Percentiles rank a stretch among this genome's conserved stretches.
Evolutionary conservation across 1,284 basidiomycete species (phyloP).

Genomic region (Pyrrhoderma noxium): DNA sequence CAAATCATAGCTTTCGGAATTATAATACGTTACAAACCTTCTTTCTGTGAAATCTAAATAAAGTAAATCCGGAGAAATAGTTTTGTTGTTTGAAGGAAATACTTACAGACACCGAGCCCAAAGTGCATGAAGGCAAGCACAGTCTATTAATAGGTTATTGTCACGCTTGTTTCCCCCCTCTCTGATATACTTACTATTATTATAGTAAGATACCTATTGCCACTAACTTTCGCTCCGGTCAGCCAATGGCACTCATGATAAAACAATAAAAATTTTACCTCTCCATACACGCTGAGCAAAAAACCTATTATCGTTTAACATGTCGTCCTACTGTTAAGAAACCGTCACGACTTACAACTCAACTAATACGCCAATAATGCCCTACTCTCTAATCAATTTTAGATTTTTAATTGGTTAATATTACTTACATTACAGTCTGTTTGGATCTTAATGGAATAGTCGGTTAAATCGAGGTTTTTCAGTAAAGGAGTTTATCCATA

Average conservation of each 20-base stretch:
- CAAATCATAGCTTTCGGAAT: not conserved
- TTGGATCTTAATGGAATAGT: conserved; percentile 22
- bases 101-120: conserved; percentile 22
- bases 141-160: conserved; percentile 15
- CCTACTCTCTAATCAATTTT: conserved; percentile 1
- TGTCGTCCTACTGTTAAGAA: conserved; percentile 6
- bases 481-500: conserved; percentile 13
- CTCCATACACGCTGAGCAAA: conserved; percentile 29
- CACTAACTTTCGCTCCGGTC: conserved; percentile 6
- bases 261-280: conserved; percentile 16
- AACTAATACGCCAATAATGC: conserved; percentile 26
- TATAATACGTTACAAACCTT: conserved; percentile 20
- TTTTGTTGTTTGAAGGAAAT: not conserved
- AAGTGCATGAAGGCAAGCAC: conserved; percentile 23
- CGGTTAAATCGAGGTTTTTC: no score
- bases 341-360: conserved; percentile 21
- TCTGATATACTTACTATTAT: conserved; percentile 23
- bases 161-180: not conserved
- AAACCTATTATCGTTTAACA: conserved; percentile 22
- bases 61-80: no score
- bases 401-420: not conserved
- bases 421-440: conserved; percentile 27
- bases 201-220: conserved; percentile 24
- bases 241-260: no score
- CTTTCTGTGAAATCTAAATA: conserved; percentile 24